Evolutionary conservation across 2,329 filamentous ascomycete genomes (phyloP).

Genomic region (Cladophialophora exuberans): DNA sequence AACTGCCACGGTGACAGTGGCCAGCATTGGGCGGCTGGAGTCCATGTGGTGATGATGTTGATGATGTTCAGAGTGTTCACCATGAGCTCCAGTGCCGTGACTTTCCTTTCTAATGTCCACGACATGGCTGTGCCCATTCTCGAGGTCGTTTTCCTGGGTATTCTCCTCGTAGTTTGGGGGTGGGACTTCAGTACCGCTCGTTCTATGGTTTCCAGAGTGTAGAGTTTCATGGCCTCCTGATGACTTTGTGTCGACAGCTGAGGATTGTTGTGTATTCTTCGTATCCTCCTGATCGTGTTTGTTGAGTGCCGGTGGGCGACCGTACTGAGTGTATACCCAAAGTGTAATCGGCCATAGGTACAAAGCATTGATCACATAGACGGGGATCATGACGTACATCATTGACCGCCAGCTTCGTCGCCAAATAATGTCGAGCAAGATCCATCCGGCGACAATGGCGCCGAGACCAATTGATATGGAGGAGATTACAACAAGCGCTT

Average conservation of each 20-base stretch:
- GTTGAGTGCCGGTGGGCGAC: not conserved
- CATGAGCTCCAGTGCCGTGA: not conserved
- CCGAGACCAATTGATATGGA: too few relatives aligned
- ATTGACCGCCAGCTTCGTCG: too few relatives aligned
- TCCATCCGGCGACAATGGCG: too few relatives aligned
- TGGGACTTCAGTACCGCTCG: too few relatives aligned
- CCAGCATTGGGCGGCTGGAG: constrained; percentile 23
- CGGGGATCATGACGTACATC: too few relatives aligned
- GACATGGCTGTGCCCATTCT: not conserved
- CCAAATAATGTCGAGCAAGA: too few relatives aligned
- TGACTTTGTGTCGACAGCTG: not conserved
- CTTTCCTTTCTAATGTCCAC: not conserved
- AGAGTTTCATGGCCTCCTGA: too few relatives aligned
- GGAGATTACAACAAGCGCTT: too few relatives aligned
- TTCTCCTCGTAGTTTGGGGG: too few relatives aligned
- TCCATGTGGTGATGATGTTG: constrained; percentile 7
- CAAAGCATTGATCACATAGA: not conserved
- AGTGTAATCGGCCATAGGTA: not conserved
- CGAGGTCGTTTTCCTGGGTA: too few relatives aligned
- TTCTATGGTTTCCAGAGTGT: too few relatives aligned
- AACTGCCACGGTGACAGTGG: constrained; percentile 36
- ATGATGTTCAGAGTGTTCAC: not conserved
- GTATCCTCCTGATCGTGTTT: too few relatives aligned
- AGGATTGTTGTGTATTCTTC: not conserved
- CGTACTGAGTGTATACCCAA: not conserved